These are phyloP conservation scores for Diaporthe vexans DNA, from an alignment of 2,329 filamentous ascomycete species.

Conservation along the genomic window DNA sequence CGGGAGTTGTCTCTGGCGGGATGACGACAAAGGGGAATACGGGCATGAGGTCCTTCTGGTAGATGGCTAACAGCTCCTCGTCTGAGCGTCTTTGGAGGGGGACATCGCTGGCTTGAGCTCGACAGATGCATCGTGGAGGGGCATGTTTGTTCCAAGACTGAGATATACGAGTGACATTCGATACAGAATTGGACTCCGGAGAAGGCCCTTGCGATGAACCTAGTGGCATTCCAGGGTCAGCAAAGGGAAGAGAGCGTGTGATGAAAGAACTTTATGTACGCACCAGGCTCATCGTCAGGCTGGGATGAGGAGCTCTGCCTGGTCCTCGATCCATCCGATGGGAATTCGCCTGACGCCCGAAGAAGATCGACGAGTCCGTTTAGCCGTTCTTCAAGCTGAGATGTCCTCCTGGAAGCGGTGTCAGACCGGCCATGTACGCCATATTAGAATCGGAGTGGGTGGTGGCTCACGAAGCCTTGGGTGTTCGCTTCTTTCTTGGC, in stretches of 20 bases:
- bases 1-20: constrained; percentile 52
- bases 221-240: neutral
- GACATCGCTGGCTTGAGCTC: constrained; percentile 55
- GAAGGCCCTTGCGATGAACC: constrained; percentile 21
- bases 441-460: neutral
- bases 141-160: constrained; percentile 61
- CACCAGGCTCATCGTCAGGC: constrained; percentile 24
- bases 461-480: constrained; percentile 63
- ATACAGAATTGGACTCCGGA: neutral
- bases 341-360: constrained; percentile 57
- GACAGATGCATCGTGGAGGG: constrained; percentile 62
- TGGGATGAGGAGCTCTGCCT: constrained; percentile 8
- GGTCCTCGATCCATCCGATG: neutral
- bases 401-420: constrained; percentile 56
- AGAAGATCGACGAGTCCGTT: constrained; percentile 64
- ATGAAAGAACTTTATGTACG: neutral
- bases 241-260: neutral
- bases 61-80: constrained; percentile 60
- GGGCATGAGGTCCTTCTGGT: constrained; percentile 58
- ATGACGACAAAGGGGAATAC: constrained; percentile 64
- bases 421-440: constrained; percentile 13
- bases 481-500: constrained; percentile 65
- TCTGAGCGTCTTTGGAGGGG: constrained; percentile 60
- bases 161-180: constrained; percentile 49
- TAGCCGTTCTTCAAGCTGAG: constrained; percentile 63